Base-by-base conservation (phyloP, 1,139 yeast genomes). In the Suhomyces wounanorum region DNA sequence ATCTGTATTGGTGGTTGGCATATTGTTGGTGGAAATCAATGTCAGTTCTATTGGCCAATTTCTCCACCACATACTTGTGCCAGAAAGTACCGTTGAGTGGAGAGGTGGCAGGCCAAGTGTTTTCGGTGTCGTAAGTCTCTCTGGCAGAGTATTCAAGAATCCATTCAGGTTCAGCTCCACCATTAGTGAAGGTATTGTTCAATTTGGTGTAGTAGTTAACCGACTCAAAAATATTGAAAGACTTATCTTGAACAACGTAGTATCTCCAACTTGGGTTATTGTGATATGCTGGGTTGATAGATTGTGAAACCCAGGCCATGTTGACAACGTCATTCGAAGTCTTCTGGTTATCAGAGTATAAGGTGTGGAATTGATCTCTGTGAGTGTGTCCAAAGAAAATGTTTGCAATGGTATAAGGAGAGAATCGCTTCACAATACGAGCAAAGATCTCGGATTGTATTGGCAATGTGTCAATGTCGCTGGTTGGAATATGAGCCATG, bases 351-450 rank as follows among this genome's bases (percentile, higher is more conserved):
- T 72, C 68, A 25, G 76, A 65, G 59, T 84, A 84, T 47, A 83
- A 66, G 9, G 86, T 72, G 47, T 80, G 77, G 69, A 84, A 85
- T 65, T 85, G 87, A 65, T 86, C 92, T 58, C 73, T 71, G 61
- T 86, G 92, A 9, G 89, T 85, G 62, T 86, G 91, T 23, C 90
- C 92, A 62, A 78, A 84, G 69, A 86, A 86, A 16, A 84, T 72
- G 48, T 79, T 85, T 10, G 90, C 87, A 64, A 86, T 83, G 11
- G 87, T 83, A 59, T 77, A 79, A 23, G 89, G 89, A 39, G 87
- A 80, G 63, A 85, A 86, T 61, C 91, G 75, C 58, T 83, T 83
- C 25, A 86, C 77, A 45, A 85, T 81, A 55, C 80, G 80, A 36
- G 78, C 72, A 54, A 84, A 81, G 41, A 82, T 71, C 45, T 78